Conservation (phyloP, 2,329 filamentous ascomycete genomes). For the Monosporascus sp. region DNA sequence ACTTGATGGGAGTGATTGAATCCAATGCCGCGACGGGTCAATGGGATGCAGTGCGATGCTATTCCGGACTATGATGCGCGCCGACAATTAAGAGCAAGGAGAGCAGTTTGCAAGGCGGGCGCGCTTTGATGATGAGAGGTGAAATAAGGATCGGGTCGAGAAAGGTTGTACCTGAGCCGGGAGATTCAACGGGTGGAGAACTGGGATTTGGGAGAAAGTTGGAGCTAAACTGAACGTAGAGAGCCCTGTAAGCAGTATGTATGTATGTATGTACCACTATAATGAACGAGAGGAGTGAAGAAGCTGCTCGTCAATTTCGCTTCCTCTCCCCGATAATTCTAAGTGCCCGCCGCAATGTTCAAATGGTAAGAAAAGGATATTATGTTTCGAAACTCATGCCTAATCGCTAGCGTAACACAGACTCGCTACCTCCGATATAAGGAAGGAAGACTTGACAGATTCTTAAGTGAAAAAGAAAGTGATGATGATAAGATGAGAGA, state of each 20-base stretch:
- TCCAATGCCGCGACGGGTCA: neutral
- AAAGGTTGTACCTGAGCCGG: neutral
- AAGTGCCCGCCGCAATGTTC: too few species aligned
- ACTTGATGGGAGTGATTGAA: slow-evolving; percentile 5
- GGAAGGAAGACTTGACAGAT: neutral
- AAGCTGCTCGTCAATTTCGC: too few species aligned
- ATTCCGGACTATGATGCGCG: neutral
- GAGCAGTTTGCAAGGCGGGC: neutral
- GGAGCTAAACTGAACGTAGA: neutral
- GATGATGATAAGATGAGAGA: neutral
- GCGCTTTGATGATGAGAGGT: neutral
- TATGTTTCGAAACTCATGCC: neutral
- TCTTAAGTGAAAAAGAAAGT: neutral
- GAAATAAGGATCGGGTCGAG: neutral
- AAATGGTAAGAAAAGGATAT: neutral
- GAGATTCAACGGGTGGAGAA: neutral
- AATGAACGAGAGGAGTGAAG: neutral
- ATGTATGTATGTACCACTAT: neutral
- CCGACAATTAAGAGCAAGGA: neutral
- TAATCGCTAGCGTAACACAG: neutral
- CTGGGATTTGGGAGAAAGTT: neutral
- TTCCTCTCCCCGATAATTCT: too few species aligned
- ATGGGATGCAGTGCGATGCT: neutral
- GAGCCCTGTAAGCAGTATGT: neutral
- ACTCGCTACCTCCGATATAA: neutral